A percentile compares a stretch with the other conserved stretches of the same genome.
These are phyloP conservation scores for Coprinopsis sp. DNA, from an alignment of 768 basidiomycete species.

Conservation along the genomic window DNA sequence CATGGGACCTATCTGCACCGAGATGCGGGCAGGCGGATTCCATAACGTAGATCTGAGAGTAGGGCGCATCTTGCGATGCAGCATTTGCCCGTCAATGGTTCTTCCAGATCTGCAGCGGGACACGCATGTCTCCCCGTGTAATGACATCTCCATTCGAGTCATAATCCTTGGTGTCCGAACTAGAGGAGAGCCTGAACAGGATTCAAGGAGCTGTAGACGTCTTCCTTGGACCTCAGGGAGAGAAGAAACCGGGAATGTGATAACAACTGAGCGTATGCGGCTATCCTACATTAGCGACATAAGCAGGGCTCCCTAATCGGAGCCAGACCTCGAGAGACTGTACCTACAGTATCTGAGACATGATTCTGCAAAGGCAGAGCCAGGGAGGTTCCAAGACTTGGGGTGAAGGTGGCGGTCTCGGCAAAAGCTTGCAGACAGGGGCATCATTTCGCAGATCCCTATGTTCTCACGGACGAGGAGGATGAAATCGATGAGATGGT, in stretches of 20 bases:
- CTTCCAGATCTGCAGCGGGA: neutral
- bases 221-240: constrained; percentile 55
- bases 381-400: too few species aligned
- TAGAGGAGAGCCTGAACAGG: constrained; percentile 49
- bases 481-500: too few species aligned
- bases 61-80: constrained; percentile 12
- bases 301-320: too few species aligned
- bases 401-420: too few species aligned
- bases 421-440: too few species aligned
- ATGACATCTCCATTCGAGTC: constrained; percentile 3
- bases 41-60: constrained; percentile 67
- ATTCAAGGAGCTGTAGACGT: constrained; percentile 59
- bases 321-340: too few species aligned
- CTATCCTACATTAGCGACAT: too few species aligned
- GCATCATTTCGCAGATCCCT: too few species aligned
- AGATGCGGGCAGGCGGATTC: constrained; percentile 78
- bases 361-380: too few species aligned
- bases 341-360: too few species aligned
- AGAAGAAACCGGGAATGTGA: constrained; percentile 58
- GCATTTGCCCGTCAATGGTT: constrained; percentile 2
- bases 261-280: constrained; percentile 37
- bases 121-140: neutral
- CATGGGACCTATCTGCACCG: constrained; percentile 76
- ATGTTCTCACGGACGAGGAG: too few species aligned
- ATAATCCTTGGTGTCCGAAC: constrained; percentile 4